phyloP scores from a whole-genome alignment of 2,329 filamentous ascomycete genomes.

The Pestalotiopsis sp. region DNA sequence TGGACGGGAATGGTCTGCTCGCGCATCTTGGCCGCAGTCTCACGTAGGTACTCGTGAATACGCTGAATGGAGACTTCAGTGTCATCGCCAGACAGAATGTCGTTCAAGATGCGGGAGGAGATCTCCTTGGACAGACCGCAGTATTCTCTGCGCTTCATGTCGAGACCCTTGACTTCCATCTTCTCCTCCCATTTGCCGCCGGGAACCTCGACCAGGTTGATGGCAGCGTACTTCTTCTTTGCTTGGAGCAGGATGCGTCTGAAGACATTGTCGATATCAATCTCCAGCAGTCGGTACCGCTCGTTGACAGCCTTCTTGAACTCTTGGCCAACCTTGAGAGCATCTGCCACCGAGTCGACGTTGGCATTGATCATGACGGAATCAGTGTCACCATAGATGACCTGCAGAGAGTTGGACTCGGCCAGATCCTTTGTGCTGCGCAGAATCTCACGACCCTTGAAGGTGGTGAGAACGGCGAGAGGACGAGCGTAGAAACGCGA shows the following conservation, averaged over 20 bases:
- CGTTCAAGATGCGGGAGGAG: conserved; percentile 85
- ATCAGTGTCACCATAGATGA: conserved; percentile 98
- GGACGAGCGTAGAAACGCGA: conserved; percentile 97
- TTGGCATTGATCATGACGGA: conserved; percentile 99
- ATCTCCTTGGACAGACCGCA: conserved; percentile 95
- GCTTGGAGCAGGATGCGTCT: conserved; percentile 89
- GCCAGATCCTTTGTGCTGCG: conserved; percentile 94
- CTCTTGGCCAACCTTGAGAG: conserved; percentile 86
- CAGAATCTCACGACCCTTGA: conserved; percentile 96
- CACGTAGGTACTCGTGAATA: conserved; percentile 90
- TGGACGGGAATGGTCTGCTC: conserved; percentile 71
- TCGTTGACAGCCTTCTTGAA: conserved; percentile 97
- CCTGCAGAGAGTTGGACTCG: conserved; percentile 85
- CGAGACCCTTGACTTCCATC: conserved; percentile 96
- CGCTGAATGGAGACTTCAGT: conserved; percentile 84
- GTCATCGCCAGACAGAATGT: conserved; percentile 92
- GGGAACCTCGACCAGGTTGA: conserved; percentile 81
- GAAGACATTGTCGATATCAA: conserved; percentile 98
- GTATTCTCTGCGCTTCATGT: conserved; percentile 97
- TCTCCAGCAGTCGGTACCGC: conserved; percentile 88
- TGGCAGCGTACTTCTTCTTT: conserved; percentile 99
- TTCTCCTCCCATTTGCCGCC: conserved; percentile 91
- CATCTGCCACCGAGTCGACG: conserved; percentile 88
- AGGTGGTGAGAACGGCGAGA: conserved; percentile 92
- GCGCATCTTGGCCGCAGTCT: conserved; percentile 85